These are phyloP conservation scores for Areca catechu DNA, from an alignment of 176 grass and related monocot genomes.

Conservation along the genomic window DNA sequence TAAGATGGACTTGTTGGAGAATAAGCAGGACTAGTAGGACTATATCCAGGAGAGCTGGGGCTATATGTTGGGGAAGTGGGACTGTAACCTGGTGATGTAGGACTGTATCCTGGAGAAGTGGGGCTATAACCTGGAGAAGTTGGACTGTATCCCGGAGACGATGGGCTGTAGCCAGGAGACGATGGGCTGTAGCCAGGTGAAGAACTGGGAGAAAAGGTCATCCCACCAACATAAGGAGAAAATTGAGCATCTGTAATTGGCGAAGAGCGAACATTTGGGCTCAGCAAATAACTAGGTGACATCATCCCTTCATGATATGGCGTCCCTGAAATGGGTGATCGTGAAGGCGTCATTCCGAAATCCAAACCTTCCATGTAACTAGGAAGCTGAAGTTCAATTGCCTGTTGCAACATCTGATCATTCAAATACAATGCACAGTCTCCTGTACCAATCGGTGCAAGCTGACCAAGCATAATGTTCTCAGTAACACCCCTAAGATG, in stretches of 20 bases:
- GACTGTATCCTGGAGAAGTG: conserved; percentile 12
- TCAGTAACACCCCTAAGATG: conserved; percentile 84
- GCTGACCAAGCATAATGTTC: conserved; percentile 94
- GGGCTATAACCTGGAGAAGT: conserved; percentile 20
- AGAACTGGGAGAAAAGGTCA: conserved; percentile 73
- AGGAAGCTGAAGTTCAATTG: conserved; percentile 92
- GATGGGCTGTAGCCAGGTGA: conserved; percentile 79
- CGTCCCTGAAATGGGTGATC: conserved; percentile 66
- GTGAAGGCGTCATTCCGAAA: conserved; percentile 71
- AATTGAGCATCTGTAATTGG: conserved; percentile 82
- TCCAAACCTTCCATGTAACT: conserved; percentile 72
- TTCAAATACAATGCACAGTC: conserved; percentile 78
- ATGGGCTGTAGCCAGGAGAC: conserved; percentile 60
- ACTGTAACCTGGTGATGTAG: conserved; percentile 5
- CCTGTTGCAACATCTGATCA: conserved; percentile 86
- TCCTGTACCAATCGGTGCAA: conserved; percentile 86
- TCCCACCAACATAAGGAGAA: conserved; percentile 85
- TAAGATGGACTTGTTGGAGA: conserved; percentile 50
- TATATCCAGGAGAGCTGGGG: conserved; percentile 19
- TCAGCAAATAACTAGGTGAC: conserved; percentile 83
- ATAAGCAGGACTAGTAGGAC: conserved; percentile 50
- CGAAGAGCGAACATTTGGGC: conserved; percentile 85
- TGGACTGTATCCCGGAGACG: conserved; percentile 53
- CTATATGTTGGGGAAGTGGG: conserved; percentile 1
- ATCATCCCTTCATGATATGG: conserved; percentile 95